phyloP scores from a whole-genome alignment of 2,329 filamentous ascomycete genomes.

The Ophiostoma piceae region DNA sequence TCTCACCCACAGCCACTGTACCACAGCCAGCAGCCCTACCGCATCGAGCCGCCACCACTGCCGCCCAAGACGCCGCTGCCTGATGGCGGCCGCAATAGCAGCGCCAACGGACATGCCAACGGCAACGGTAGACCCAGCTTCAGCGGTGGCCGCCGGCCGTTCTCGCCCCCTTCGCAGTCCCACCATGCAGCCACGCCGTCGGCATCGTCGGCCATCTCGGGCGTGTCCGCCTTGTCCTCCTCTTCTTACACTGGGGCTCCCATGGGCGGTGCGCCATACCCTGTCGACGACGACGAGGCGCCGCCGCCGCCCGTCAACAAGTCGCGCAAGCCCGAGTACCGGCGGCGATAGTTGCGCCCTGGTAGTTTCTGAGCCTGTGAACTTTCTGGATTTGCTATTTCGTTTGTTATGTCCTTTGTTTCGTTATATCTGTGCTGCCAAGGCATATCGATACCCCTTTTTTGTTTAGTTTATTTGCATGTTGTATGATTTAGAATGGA shows the following conservation, averaged over 20 bases:
- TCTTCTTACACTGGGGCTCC: constrained; percentile 68
- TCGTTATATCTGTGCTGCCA: background rate
- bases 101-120: constrained; percentile 27
- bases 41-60: constrained; percentile 61
- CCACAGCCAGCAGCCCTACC: constrained; percentile 34
- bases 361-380: background rate
- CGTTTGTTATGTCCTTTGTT: background rate
- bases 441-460: background rate
- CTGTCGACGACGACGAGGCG: constrained; percentile 69
- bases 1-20: constrained; percentile 47
- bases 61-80: constrained; percentile 73
- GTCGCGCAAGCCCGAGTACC: constrained; percentile 74
- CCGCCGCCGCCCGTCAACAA: constrained; percentile 82
- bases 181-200: constrained; percentile 60
- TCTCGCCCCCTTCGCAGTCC: background rate
- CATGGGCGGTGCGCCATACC: constrained; percentile 63
- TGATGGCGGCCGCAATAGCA: constrained; percentile 38
- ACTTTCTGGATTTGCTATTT: background rate
- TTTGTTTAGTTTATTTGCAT: background rate
- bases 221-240: constrained; percentile 65
- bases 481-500: background rate
- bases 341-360: constrained; percentile 19
- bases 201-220: constrained; percentile 55
- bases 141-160: constrained; percentile 14
- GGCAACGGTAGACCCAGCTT: background rate